Evolutionary conservation across 164 flowering plant genomes (phyloP).

Genomic region (Berberis vulgaris): DNA sequence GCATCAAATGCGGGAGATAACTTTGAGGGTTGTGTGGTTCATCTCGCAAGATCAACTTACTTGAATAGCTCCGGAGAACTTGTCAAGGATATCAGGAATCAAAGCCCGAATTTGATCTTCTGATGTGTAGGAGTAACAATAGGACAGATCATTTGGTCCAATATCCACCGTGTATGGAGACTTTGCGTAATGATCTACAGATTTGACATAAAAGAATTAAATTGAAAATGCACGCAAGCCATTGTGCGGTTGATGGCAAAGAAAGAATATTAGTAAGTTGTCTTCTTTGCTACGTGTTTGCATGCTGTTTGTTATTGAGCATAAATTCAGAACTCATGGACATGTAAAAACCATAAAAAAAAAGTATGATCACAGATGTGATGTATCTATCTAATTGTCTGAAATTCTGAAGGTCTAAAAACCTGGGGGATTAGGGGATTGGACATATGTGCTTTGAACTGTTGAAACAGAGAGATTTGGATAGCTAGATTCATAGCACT

Average conservation of each 20-base stretch:
- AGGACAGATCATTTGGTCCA: slow-evolving; percentile 61
- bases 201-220: slow-evolving; percentile 25
- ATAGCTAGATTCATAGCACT: slow-evolving; percentile 47
- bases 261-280: too few relatives aligned
- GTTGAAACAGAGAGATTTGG: slow-evolving; percentile 47
- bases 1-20: too few relatives aligned
- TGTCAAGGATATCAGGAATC: slow-evolving; percentile 38
- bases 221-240: background rate
- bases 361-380: background rate
- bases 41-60: slow-evolving; percentile 19
- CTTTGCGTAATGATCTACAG: slow-evolving; percentile 32
- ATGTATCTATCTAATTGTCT: too few relatives aligned
- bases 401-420: background rate
- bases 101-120: slow-evolving; percentile 27
- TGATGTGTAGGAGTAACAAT: slow-evolving; percentile 27
- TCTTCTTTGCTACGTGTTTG: too few relatives aligned
- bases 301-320: too few relatives aligned
- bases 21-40: too few relatives aligned
- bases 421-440: slow-evolving; percentile 6
- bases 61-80: slow-evolving; percentile 29
- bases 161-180: slow-evolving; percentile 63
- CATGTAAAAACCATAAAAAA: too few relatives aligned
- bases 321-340: too few relatives aligned
- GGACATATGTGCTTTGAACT: slow-evolving; percentile 31
- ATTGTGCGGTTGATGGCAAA: background rate